Base-by-base conservation (phyloP, 78 protist species). In the Dictyostelium capitatum region DNA sequence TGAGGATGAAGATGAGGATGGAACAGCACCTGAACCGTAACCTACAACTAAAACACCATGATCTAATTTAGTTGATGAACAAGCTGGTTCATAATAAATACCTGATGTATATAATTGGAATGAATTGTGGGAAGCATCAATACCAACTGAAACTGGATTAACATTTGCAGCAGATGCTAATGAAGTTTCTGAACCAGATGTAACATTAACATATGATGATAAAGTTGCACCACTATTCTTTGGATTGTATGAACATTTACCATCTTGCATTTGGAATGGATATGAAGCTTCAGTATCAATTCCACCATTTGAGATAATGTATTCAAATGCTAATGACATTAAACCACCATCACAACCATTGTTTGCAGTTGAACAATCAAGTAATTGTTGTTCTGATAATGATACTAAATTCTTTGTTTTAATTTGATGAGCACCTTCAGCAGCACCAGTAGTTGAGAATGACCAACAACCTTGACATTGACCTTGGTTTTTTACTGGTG, bases 31-130 rank as follows among this genome's bases (percentile, higher is more conserved):
- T 0, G 89, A 32, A 23, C 84, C 96, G 57, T 62, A 91, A 79
- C 99, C 99, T 19, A 97, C 98, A 10, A 91, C 96, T 48, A 96
- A 78, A 20, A 98, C 99, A 32, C 97, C 98, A 73, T 97, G 98
- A 74, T 96, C 98, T 20, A 97, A 90, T 53, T 20, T 43, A 41
- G 97, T 91, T 53, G 81, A 15, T n/a, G 96, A 89, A 57, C 96
- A 95, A 8, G 43, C 46, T 54, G 96, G 82, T 48, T 89, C 94
- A 82, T 81, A 41, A 72, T 89, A 74, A 82, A 97, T 95, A 70
- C 98, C 98, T 1, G 93, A 67, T 51, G 65, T 14, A 90, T 97
- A 97, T 67, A 95, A 90, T 91, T 96, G 97, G 97, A 97, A 97
- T 9, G 96, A 64, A 57, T 64, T 28, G 53, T 83, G 95, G 81